Evolutionary conservation across 495 filamentous ascomycete genomes (phyloP), one percentile per base, ranked within the genome.

Genomic region (Xylaria venustula): DNA sequence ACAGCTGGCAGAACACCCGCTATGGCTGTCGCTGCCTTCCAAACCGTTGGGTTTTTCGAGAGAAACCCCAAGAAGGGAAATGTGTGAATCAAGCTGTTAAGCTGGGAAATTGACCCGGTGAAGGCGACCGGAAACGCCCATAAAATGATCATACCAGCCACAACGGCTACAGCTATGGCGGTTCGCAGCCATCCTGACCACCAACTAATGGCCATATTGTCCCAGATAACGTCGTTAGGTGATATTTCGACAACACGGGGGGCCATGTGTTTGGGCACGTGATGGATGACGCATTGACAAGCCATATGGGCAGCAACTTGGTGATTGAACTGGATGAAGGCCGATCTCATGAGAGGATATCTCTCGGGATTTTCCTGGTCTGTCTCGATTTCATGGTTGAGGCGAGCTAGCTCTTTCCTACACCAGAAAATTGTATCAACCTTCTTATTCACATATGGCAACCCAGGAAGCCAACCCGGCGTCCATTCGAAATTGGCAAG

Each of bases 271-370:
- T 93, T 91, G 2, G 95, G 95, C 6, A 94, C 71, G 67, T 98
- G 94, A 67, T 98, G 93, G 44, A 86, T 92, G 62, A 96, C 85
- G 23, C 91, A 83, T 73, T 98, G 94, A 71, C 91, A 96, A 59
- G 93, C 93, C 94, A 98, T 98, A 67, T 98, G 94, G 2, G 94
- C 94, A 7, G 93, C 92, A 5, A 97, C 91, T 74, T 98, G 94
- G 67, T 97, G 90, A 66, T 98, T 97, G 82, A 98, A 98, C 71
- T 98, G 94, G 55, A 98, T 92, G 67, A 98, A 98, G 14, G 94
- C 94, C 12, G 95, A 96, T 67, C 92, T 97, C 93, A 98, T 96
- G 54, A 93, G 77, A 2, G 94, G 95, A 61, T 90, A 98, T 28
- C 86, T 86, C 65, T 97, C 93, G 0, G 89, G 90, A 32, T 92